These are phyloP conservation scores for Aspergillus flavus DNA, from an alignment of 2,329 filamentous ascomycete genomes.

Conservation along the genomic window DNA sequence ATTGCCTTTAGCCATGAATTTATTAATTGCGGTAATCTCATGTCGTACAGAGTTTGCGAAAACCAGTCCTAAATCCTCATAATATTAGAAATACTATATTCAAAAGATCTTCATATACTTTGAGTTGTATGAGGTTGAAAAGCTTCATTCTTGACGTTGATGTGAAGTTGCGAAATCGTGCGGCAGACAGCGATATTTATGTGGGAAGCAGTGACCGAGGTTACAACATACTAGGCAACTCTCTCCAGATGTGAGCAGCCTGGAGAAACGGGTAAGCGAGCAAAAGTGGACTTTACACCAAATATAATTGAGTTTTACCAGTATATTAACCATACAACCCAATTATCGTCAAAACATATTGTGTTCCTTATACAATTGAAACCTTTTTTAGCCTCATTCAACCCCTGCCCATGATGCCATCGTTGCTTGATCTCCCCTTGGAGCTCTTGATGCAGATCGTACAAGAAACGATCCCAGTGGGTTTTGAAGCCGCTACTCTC, in stretches of 20 bases:
- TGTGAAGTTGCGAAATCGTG: no score
- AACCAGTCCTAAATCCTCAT: neutral
- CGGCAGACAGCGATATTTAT: neutral
- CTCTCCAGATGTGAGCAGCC: neutral
- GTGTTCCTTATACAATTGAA: neutral
- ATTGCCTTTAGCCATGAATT: no score
- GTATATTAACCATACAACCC: neutral
- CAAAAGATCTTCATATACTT: no score
- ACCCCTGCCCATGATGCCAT: neutral
- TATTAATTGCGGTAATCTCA: no score
- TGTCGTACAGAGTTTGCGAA: no score
- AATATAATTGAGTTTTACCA: neutral
- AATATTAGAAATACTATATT: no score
- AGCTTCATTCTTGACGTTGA: no score
- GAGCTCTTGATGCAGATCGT: constrained; percentile 7
- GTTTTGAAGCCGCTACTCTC: constrained; percentile 6
- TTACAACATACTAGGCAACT: neutral
- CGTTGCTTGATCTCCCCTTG: constrained; percentile 5
- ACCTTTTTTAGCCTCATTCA: neutral
- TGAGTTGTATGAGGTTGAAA: no score
- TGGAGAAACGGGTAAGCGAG: neutral
- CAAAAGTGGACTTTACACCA: neutral
- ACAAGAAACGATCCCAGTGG: constrained; percentile 3
- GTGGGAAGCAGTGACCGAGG: neutral
- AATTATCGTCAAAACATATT: neutral